These are phyloP conservation scores for Penicillium canescens DNA, from an alignment of 495 filamentous ascomycete species.

Conservation along the genomic window DNA sequence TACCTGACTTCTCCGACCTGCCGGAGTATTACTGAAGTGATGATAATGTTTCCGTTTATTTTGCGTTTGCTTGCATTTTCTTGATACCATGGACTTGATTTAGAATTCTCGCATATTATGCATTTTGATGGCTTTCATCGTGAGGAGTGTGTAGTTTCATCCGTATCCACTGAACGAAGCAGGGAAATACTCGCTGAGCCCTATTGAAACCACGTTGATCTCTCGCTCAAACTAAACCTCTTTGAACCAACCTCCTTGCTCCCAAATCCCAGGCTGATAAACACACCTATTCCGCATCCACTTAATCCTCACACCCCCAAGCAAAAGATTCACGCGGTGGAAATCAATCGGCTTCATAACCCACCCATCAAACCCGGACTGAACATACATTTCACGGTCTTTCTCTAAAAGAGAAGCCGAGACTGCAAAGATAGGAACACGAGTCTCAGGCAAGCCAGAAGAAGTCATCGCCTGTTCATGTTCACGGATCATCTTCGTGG, in stretches of 20 bases:
- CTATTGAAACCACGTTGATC: too few species aligned
- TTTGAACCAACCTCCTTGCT: constrained; percentile 71
- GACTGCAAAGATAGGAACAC: constrained; percentile 81
- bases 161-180: not conserved
- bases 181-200: too few species aligned
- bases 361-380: constrained; percentile 84
- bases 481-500: constrained; percentile 78
- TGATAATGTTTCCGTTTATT: not conserved
- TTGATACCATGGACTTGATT: constrained; percentile 6
- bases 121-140: not conserved
- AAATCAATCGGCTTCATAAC: constrained; percentile 83
- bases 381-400: constrained; percentile 64
- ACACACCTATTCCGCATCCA: constrained; percentile 44
- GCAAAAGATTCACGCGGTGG: constrained; percentile 59
- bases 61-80: constrained; percentile 5
- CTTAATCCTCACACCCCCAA: constrained; percentile 57
- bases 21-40: constrained; percentile 68
- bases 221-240: not conserved
- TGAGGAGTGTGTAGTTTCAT: not conserved
- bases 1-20: constrained; percentile 69
- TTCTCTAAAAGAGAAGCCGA: constrained; percentile 78
- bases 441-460: constrained; percentile 32
- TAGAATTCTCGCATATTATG: not conserved
- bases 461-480: constrained; percentile 56
- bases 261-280: constrained; percentile 68